Conservation (phyloP, 352 stramenopile genomes). For the Blastocystis sp. region DNA sequence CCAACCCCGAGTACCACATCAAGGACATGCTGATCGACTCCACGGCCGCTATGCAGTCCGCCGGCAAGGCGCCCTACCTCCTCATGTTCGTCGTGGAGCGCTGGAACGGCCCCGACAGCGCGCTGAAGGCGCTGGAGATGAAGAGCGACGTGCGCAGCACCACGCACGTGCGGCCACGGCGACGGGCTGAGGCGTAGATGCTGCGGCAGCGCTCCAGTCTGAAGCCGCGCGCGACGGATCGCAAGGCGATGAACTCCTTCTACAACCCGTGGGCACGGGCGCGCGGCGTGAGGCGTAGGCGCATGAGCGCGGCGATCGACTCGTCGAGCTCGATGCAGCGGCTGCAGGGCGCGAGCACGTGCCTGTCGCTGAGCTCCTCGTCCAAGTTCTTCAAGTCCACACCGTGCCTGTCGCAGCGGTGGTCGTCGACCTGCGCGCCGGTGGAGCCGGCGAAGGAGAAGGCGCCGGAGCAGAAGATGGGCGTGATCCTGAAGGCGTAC, state of each 20-base stretch:
- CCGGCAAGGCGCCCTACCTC: constrained; percentile 71
- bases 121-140: constrained; percentile 6
- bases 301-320: not conserved
- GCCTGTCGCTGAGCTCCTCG: not conserved
- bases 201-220: not conserved
- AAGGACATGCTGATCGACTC: constrained; percentile 50
- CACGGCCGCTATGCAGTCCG: constrained; percentile 70
- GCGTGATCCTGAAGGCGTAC: constrained; percentile 70
- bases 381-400: not conserved
- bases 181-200: not conserved
- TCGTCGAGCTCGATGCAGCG: constrained; percentile 16
- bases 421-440: not conserved
- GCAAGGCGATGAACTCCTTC: not conserved
- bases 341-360: constrained; percentile 24
- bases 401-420: not conserved
- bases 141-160: not conserved
- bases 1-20: constrained; percentile 69
- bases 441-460: not conserved
- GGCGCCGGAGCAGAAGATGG: constrained; percentile 6
- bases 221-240: not conserved
- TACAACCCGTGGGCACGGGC: constrained; percentile 7
- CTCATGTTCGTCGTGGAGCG: constrained; percentile 68
- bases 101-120: constrained; percentile 70
- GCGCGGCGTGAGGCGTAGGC: not conserved
- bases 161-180: not conserved